Evolutionary conservation across 305 asterid species (phyloP), one percentile per base, ranked within the genome.

Genomic region (Solanum aculeatissimum): DNA sequence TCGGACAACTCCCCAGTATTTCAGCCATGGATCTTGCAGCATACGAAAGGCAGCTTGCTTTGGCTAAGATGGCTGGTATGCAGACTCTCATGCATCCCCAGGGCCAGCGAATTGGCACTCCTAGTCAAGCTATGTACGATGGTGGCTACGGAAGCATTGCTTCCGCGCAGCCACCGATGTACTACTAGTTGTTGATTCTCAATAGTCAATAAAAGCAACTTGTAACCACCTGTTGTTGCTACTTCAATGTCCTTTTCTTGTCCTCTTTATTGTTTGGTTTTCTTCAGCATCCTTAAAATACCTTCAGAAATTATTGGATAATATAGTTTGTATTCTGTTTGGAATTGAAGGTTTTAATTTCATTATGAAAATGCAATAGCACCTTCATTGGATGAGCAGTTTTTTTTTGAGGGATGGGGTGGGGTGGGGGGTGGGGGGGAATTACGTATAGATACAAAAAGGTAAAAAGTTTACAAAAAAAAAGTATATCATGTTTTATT

Each of bases 11-110:
- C 0, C 81, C 63, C 12, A 93, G 95, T 25, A 85, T 91, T 86
- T 88, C 95, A 9, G 97, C 91, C 14, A 90, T 92, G 1, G 94
- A 93, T 84, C 82, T 94, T 81, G 90, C 91, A 10, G 92, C 91
- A 3, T 94, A 94, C 14, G 95, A 96, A 55, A 91, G 94, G 23
- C 97, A 93, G 84, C 87, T 93, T 54, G 94, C 93, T 38, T 68
- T 93, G 89, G 89, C 88, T 86, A 93, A 91, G 88, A 89, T 93
- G 93, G 90, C 89, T n/a, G 91, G 88, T 25, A 86, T 87, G 13
- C 90, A 88, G 81, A 63, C 72, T 25, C 75, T 85, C n/a, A 85
- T 85, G 83, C 85, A 77, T 32, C 89, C 82, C 13, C 94, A 90
- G 86, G 86, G 89, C 18, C 95, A 90, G 75, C 92, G 92, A 23